phyloP scores from a whole-genome alignment of 768 basidiomycete species.

The Pulveroboletus sp. region DNA sequence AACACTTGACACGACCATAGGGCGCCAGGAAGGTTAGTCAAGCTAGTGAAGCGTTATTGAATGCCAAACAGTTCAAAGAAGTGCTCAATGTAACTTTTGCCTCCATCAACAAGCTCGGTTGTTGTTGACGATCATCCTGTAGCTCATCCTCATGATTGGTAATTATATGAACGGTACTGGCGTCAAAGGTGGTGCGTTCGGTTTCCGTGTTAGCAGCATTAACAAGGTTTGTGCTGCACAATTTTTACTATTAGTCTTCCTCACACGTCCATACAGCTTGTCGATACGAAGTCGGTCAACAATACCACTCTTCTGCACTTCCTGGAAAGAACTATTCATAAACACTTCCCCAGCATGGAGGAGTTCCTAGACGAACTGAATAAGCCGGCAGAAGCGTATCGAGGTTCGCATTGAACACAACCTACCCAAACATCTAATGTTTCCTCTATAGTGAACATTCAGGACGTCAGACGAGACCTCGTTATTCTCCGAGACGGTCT shows the following conservation, averaged over 20 bases:
- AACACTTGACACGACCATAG: slow-evolving; percentile 38
- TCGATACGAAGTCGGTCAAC: slow-evolving; percentile 95
- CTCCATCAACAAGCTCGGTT: background rate
- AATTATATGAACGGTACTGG: slow-evolving; percentile 99
- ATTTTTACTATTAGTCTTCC: background rate
- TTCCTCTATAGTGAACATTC: slow-evolving; percentile 70
- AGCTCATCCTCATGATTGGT: slow-evolving; percentile 92
- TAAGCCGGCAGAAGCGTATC: slow-evolving; percentile 88
- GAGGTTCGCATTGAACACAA: slow-evolving; percentile 53
- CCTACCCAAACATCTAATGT: slow-evolving; percentile 4
- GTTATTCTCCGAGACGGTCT: slow-evolving; percentile 72
- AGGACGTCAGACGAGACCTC: slow-evolving; percentile 78
- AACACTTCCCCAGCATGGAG: slow-evolving; percentile 86
- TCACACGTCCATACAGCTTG: slow-evolving; percentile 55
- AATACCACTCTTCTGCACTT: slow-evolving; percentile 95
- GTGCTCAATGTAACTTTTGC: slow-evolving; percentile 66
- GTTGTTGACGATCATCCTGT: slow-evolving; percentile 1
- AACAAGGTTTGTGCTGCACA: slow-evolving; percentile 66
- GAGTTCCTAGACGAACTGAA: slow-evolving; percentile 85
- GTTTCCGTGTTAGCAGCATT: slow-evolving; percentile 96
- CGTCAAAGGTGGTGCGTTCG: slow-evolving; percentile 94
- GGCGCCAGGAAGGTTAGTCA: slow-evolving; percentile 78
- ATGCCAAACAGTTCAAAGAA: slow-evolving; percentile 88
- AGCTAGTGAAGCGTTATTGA: slow-evolving; percentile 75
- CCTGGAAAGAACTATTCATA: slow-evolving; percentile 82